Percentiles rank a stretch among this genome's conserved stretches.
Conservation (phyloP, 176 grass and related monocot species). For the Tillandsia fasciculata region DNA sequence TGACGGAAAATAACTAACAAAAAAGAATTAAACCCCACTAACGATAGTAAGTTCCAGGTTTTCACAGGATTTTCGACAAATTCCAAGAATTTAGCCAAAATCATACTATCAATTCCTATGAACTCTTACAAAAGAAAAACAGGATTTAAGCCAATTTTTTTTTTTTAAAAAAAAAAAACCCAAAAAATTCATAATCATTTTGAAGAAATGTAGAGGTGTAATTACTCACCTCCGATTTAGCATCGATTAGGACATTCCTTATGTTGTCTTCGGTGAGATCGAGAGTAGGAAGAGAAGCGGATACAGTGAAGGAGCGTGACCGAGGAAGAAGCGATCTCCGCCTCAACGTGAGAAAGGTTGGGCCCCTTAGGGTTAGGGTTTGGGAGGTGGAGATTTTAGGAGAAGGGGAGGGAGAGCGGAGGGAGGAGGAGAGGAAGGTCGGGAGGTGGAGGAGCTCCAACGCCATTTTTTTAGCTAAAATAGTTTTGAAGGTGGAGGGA, state of each 20-base stretch:
- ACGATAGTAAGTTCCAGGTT: too few relatives aligned
- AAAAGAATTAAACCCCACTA: neutral
- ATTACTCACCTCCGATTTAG: conserved; percentile 49
- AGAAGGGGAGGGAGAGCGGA: neutral
- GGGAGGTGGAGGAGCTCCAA: neutral
- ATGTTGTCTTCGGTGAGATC: conserved; percentile 94
- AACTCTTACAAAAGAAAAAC: too few relatives aligned
- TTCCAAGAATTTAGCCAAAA: too few relatives aligned
- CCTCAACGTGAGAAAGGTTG: neutral
- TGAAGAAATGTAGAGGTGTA: neutral
- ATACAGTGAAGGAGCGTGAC: conserved; percentile 12
- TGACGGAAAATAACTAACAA: conserved; percentile 4
- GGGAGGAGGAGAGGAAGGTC: neutral
- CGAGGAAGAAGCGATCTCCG: conserved; percentile 6
- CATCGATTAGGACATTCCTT: conserved; percentile 44
- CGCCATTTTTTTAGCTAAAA: neutral
- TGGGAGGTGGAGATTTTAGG: neutral
- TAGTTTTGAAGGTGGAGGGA: neutral
- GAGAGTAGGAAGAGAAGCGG: conserved; percentile 47
- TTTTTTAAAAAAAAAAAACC: too few relatives aligned
- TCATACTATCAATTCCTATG: too few relatives aligned
- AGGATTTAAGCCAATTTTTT: neutral
- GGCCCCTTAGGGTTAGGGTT: neutral
- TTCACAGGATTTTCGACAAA: too few relatives aligned
- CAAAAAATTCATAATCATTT: neutral